phyloP scores from a whole-genome alignment of 192 early-diverging fungal genomes.

The Funneliformis mosseae region DNA sequence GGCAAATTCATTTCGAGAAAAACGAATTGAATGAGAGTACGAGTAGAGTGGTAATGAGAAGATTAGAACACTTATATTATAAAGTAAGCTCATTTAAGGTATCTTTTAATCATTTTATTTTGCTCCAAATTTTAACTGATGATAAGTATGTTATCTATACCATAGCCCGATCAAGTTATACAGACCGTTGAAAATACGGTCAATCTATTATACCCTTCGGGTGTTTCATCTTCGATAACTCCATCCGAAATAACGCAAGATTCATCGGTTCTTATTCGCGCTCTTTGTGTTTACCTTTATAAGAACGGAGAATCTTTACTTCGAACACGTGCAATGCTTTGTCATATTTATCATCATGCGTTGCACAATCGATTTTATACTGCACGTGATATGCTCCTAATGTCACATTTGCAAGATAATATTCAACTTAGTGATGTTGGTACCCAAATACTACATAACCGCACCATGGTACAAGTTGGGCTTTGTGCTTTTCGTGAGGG shows the following conservation, averaged over 20 bases:
- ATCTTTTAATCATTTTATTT: neutral
- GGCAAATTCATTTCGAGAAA: constrained; percentile 86
- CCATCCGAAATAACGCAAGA: constrained; percentile 46
- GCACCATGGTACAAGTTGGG: constrained; percentile 94
- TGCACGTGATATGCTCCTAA: constrained; percentile 94
- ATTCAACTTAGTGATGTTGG: constrained; percentile 85
- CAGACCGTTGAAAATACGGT: constrained; percentile 65
- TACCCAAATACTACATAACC: constrained; percentile 96
- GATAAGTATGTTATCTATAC: neutral
- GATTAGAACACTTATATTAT: constrained; percentile 97
- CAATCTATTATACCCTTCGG: constrained; percentile 49
- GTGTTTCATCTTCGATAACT: constrained; percentile 53
- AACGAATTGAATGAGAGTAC: constrained; percentile 58
- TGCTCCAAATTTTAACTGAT: neutral
- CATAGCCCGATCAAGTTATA: constrained; percentile 84
- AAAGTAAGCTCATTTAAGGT: constrained; percentile 55
- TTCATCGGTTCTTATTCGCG: constrained; percentile 69
- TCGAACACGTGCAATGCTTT: constrained; percentile 93
- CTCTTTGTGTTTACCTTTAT: constrained; percentile 90
- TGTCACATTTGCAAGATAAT: constrained; percentile 98
- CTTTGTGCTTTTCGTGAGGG: constrained; percentile 94
- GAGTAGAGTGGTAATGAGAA: constrained; percentile 78
- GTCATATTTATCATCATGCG: constrained; percentile 97
- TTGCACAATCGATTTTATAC: constrained; percentile 93
- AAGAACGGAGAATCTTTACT: constrained; percentile 78